A percentile compares a stretch with the other conserved stretches of the same genome.
phyloP scores from a whole-genome alignment of 2,329 filamentous ascomycete genomes.

The Mariannaea sp. region DNA sequence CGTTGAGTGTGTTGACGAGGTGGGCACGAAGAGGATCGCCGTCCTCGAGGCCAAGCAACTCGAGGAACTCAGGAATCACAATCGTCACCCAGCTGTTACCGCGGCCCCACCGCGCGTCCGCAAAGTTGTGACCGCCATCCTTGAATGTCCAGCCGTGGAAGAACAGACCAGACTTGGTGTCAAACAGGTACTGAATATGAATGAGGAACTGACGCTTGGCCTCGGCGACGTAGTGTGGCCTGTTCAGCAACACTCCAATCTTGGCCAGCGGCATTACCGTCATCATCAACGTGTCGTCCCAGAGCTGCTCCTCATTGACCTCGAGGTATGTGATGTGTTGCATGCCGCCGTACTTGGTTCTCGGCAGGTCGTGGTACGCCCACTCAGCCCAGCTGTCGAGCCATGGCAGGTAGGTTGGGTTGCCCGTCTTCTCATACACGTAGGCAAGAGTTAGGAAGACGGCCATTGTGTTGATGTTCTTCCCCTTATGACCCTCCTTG shows the following conservation, averaged over 20 bases:
- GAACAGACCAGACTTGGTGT: constrained; percentile 72
- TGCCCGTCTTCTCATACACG: constrained; percentile 75
- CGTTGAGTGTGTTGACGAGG: constrained; percentile 66
- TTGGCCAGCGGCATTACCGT: constrained; percentile 80
- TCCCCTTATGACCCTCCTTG: constrained; percentile 72
- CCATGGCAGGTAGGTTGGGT: constrained; percentile 74
- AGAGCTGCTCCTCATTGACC: constrained; percentile 74
- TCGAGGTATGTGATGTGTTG: constrained; percentile 77
- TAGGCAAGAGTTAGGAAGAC: constrained; percentile 76
- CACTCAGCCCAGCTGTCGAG: constrained; percentile 82
- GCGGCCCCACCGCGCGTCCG: constrained; percentile 60
- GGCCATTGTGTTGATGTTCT: constrained; percentile 87
- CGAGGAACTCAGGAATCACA: constrained; percentile 80
- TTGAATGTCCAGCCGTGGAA: constrained; percentile 85
- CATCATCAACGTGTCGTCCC: constrained; percentile 91
- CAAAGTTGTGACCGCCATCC: constrained; percentile 67
- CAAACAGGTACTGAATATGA: constrained; percentile 79
- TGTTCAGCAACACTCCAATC: constrained; percentile 71
- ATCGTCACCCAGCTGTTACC: constrained; percentile 80
- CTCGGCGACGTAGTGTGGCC: constrained; percentile 76
- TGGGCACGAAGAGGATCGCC: constrained; percentile 67
- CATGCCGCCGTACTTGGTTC: constrained; percentile 73
- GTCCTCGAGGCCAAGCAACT: constrained; percentile 66
- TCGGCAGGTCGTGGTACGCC: constrained; percentile 76
- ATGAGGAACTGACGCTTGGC: constrained; percentile 78